Evolutionary conservation across 352 stramenopile species (phyloP).

Genomic region (Phytophthora syringae): DNA sequence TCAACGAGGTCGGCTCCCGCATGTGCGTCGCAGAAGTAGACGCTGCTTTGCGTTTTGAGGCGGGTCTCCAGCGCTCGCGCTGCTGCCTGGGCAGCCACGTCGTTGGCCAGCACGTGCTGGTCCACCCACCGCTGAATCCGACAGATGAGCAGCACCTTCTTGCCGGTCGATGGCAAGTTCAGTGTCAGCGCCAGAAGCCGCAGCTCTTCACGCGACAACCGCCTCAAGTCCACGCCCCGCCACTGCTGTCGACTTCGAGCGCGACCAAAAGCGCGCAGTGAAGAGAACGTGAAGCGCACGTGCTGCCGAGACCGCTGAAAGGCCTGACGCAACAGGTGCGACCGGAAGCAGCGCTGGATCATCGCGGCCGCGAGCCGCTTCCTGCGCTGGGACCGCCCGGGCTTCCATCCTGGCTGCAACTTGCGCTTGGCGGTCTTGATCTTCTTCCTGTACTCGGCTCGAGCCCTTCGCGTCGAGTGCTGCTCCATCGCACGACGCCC

Average conservation of each 20-base stretch:
- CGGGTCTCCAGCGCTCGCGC: slow-evolving; percentile 62
- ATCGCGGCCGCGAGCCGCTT: slow-evolving; percentile 62
- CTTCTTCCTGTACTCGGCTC: slow-evolving; percentile 36
- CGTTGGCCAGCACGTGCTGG: slow-evolving; percentile 60
- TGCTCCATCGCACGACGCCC: slow-evolving; percentile 24
- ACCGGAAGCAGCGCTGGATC: slow-evolving; percentile 77
- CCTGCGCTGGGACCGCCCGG: slow-evolving; percentile 37
- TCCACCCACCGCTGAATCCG: slow-evolving; percentile 82
- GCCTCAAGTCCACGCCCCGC: slow-evolving; percentile 63
- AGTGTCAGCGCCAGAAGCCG: slow-evolving; percentile 65
- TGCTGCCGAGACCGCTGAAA: slow-evolving; percentile 53
- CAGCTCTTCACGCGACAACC: slow-evolving; percentile 67
- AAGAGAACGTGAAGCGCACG: slow-evolving; percentile 55
- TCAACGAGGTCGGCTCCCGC: slow-evolving; percentile 49
- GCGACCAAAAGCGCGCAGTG: slow-evolving; percentile 58
- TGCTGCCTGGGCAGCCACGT: slow-evolving; percentile 66
- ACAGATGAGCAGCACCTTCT: slow-evolving; percentile 78
- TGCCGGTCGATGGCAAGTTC: slow-evolving; percentile 76
- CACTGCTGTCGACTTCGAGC: slow-evolving; percentile 60
- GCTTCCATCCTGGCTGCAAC: slow-evolving; percentile 65
- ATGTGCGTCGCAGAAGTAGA: slow-evolving; percentile 74
- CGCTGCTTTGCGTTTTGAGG: slow-evolving; percentile 61
- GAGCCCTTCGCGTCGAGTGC: slow-evolving; percentile 24
- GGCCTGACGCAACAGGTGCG: slow-evolving; percentile 61
- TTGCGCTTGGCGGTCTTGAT: slow-evolving; percentile 50